Conservation (phyloP, 2,329 filamentous ascomycete genomes). For the Pseudogymnoascus sp. region DNA sequence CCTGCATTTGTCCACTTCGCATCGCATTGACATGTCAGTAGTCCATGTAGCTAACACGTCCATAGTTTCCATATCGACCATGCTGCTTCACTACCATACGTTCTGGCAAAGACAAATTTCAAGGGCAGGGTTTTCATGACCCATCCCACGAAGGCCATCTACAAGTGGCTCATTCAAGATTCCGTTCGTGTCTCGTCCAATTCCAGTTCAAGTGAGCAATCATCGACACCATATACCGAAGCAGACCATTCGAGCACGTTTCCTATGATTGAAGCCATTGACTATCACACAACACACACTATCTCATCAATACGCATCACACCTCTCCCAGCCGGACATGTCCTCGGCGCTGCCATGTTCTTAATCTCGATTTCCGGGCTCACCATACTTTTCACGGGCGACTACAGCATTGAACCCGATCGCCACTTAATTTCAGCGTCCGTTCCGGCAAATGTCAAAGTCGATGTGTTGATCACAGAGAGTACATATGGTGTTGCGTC, state of each 20-base stretch:
- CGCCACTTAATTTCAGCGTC: slow-evolving; percentile 90
- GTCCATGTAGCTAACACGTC: slow-evolving; percentile 17
- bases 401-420: slow-evolving; percentile 94
- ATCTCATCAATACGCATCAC: slow-evolving; percentile 95
- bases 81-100: slow-evolving; percentile 96
- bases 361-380: slow-evolving; percentile 93
- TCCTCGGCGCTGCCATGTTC: slow-evolving; percentile 98
- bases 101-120: slow-evolving; percentile 96
- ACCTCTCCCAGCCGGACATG: slow-evolving; percentile 92
- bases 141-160: slow-evolving; percentile 97
- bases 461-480: slow-evolving; percentile 95
- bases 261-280: slow-evolving; percentile 90
- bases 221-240: slow-evolving; percentile 85
- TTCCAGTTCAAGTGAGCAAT: slow-evolving; percentile 46
- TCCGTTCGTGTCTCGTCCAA: slow-evolving; percentile 76
- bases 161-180: slow-evolving; percentile 98
- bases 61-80: slow-evolving; percentile 94
- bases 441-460: slow-evolving; percentile 79
- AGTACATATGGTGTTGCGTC: slow-evolving; percentile 95
- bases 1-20: neutral
- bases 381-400: slow-evolving; percentile 94
- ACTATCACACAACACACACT: slow-evolving; percentile 96
- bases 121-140: slow-evolving; percentile 97
- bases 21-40: slow-evolving; percentile 4
- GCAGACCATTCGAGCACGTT: slow-evolving; percentile 92